Evolutionary conservation across 1,139 yeast genomes (phyloP).

Genomic region (Scheffersomyces cryptocercus): DNA sequence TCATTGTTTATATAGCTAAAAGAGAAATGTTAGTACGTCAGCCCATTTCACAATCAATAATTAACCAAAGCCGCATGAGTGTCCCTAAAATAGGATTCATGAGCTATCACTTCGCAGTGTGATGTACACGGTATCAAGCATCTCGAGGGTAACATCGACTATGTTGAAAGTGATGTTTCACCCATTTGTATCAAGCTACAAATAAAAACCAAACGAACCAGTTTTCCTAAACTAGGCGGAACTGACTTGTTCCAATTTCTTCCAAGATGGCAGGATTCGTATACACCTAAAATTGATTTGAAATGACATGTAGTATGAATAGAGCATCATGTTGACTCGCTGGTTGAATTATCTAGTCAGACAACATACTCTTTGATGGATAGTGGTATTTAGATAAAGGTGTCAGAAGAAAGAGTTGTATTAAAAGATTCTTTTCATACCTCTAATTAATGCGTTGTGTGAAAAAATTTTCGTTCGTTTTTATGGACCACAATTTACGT

Average conservation of each 20-base stretch:
- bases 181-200: conserved; percentile 7
- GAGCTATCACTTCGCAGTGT: conserved; percentile 20
- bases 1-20: conserved; percentile 51
- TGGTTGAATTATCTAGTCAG: background rate
- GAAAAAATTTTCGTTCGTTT: background rate
- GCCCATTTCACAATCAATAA: background rate
- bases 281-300: conserved; percentile 4
- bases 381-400: background rate
- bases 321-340: conserved; percentile 1
- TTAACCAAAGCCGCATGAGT: conserved; percentile 36
- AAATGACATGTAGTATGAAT: background rate
- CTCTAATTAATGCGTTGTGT: background rate
- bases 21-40: conserved; percentile 10
- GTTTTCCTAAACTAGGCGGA: background rate
- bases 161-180: conserved; percentile 17
- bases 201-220: background rate
- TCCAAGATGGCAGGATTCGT: conserved; percentile 20
- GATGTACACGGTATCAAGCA: conserved; percentile 25
- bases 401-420: background rate
- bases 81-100: conserved; percentile 38
- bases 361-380: background rate
- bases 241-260: conserved; percentile 3
- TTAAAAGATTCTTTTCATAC: too few relatives aligned
- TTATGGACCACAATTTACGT: too few relatives aligned
- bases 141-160: conserved; percentile 24